phyloP scores from a whole-genome alignment of 495 filamentous ascomycete species.

The Chaetomium tenue region DNA sequence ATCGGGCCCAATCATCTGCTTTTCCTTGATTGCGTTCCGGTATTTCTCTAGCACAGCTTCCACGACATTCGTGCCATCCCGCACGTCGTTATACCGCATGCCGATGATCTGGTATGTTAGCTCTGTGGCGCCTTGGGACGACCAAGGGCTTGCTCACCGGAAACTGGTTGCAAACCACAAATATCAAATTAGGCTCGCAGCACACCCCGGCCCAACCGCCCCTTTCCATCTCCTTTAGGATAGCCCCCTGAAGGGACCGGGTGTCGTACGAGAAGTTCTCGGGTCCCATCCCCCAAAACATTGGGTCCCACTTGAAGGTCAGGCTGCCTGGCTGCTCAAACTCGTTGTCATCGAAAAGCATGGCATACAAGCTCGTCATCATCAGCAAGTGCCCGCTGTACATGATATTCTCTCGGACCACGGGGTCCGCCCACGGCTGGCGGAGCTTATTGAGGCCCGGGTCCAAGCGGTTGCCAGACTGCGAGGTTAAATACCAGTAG shows the following conservation, averaged over 20 bases:
- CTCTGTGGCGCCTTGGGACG: too few species aligned
- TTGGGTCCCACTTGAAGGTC: not conserved
- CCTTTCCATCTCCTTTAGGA: not conserved
- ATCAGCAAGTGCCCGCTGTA: not conserved
- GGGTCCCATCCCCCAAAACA: not conserved
- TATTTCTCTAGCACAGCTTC: not conserved
- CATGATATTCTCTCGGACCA: not conserved
- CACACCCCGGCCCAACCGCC: not conserved
- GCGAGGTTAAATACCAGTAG: not conserved
- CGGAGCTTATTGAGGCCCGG: not conserved
- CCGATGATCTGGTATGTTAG: not conserved
- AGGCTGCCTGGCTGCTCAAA: not conserved
- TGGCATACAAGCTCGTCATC: not conserved
- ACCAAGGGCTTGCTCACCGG: not conserved
- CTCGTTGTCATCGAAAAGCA: not conserved
- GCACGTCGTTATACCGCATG: not conserved
- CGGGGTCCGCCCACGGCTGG: not conserved
- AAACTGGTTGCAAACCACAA: constrained; percentile 3
- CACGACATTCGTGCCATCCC: not conserved
- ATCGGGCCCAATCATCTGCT: not conserved
- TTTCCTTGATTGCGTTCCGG: not conserved
- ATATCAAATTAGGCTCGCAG: not conserved
- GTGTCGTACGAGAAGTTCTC: constrained; percentile 1
- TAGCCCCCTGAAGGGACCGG: not conserved
- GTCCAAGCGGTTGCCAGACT: not conserved